These are phyloP conservation scores for Letharia columbiana DNA, from an alignment of 495 filamentous ascomycete genomes.

Conservation along the genomic window DNA sequence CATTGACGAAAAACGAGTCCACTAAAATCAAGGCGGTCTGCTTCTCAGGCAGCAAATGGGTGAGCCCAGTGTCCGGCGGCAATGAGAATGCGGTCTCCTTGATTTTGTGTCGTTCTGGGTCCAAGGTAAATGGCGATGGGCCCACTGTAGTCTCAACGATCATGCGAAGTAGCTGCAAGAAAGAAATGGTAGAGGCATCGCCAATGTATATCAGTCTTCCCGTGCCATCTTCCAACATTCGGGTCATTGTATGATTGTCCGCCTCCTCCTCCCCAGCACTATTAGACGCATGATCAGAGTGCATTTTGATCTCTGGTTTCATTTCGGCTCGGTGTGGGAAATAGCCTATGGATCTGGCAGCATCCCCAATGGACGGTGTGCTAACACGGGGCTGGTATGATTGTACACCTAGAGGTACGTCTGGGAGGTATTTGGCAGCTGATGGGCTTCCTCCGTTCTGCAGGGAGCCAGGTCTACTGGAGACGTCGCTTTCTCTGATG, in stretches of 20 bases:
- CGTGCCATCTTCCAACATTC: conserved; percentile 53
- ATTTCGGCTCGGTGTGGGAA: background rate
- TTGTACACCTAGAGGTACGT: background rate
- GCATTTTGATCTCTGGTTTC: conserved; percentile 5
- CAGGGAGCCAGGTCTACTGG: background rate
- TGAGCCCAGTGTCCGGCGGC: conserved; percentile 36
- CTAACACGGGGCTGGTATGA: background rate
- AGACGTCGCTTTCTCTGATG: conserved; percentile 8
- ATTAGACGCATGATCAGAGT: conserved; percentile 27
- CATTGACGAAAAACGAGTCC: conserved; percentile 53
- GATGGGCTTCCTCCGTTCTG: background rate
- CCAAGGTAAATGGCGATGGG: conserved; percentile 56
- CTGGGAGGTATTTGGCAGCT: background rate
- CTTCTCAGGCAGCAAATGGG: conserved; percentile 46
- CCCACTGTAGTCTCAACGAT: conserved; percentile 61
- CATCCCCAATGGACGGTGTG: conserved; percentile 1
- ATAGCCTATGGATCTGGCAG: conserved; percentile 4
- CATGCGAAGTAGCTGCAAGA: conserved; percentile 62
- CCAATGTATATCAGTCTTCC: conserved; percentile 58
- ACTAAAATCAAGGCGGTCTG: conserved; percentile 46
- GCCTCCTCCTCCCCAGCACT: conserved; percentile 49
- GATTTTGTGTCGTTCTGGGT: conserved; percentile 61
- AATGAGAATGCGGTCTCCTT: conserved; percentile 50
- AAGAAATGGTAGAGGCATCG: conserved; percentile 63
- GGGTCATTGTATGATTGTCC: conserved; percentile 45